Conservation (phyloP, 495 filamentous ascomycete genomes). For the Xylaria castorea region DNA sequence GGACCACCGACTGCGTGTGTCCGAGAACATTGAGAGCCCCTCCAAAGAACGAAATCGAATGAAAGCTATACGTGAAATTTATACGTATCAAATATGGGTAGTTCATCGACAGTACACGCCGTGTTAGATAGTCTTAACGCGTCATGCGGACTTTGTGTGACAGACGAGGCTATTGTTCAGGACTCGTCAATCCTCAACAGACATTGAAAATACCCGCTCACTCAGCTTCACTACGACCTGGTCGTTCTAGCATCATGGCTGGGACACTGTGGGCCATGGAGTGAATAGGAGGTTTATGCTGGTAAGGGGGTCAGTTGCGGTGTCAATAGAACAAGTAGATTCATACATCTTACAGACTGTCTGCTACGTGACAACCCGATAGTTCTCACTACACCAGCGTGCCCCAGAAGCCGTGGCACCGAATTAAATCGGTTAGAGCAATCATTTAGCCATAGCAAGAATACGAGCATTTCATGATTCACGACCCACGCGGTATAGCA, state of each 20-base stretch:
- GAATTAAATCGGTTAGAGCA: not conserved
- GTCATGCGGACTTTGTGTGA: not conserved
- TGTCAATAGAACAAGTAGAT: not conserved
- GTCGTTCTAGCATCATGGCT: not conserved
- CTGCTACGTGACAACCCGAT: not conserved
- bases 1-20: not conserved
- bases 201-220: not conserved
- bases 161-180: not conserved
- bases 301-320: not conserved
- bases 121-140: not conserved
- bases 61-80: not conserved
- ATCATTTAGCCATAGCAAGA: not conserved
- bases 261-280: not conserved
- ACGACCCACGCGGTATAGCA: not conserved
- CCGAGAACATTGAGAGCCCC: not conserved
- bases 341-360: not conserved
- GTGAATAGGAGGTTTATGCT: not conserved
- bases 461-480: not conserved
- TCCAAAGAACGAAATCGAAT: not conserved
- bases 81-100: not conserved
- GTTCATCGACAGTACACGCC: not conserved
- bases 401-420: not conserved
- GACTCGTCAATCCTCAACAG: not conserved
- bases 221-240: not conserved
- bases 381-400: not conserved